Conservation (phyloP, 1,284 basidiomycete species). For the Papiliotrema nemorosa region DNA sequence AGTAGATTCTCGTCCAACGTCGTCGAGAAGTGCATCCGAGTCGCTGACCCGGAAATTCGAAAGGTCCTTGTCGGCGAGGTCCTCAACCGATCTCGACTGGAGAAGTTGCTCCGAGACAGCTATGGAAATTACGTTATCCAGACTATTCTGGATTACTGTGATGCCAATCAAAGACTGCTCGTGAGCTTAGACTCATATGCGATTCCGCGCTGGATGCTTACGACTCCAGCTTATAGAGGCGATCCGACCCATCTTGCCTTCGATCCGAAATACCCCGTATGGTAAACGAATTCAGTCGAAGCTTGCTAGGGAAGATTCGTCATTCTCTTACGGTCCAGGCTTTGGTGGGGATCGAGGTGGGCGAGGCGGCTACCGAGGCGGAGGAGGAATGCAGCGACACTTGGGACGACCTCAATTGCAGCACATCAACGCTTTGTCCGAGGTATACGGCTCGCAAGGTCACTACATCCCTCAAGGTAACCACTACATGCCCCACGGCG, state of each 20-base stretch:
- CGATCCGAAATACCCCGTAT: conserved; percentile 95
- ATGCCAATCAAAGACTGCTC: conserved; percentile 72
- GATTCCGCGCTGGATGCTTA: neutral
- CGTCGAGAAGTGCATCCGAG: conserved; percentile 79
- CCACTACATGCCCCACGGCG: conserved; percentile 23
- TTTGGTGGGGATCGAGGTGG: conserved; percentile 32
- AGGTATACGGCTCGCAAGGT: conserved; percentile 47
- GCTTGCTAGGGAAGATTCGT: conserved; percentile 83
- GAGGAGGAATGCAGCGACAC: conserved; percentile 29
- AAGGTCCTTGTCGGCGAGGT: conserved; percentile 95
- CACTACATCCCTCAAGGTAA: conserved; percentile 32
- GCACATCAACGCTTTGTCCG: conserved; percentile 50
- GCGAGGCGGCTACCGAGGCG: conserved; percentile 32
- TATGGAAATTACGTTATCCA: conserved; percentile 93
- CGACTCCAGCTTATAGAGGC: conserved; percentile 70
- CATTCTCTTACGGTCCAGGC: conserved; percentile 54
- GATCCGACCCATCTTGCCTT: conserved; percentile 90
- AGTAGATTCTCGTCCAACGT: conserved; percentile 41
- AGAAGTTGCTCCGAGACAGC: conserved; percentile 90
- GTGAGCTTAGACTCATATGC: conserved; percentile 42
- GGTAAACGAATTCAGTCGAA: conserved; percentile 98
- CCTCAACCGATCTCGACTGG: conserved; percentile 86
- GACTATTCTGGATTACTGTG: conserved; percentile 94
- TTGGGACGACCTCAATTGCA: conserved; percentile 48
- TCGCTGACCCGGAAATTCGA: conserved; percentile 89